Evolutionary conservation across 192 early-diverging fungal genomes (phyloP), one percentile per base, ranked within the genome.

Genomic region (Diversispora eburnea): DNA sequence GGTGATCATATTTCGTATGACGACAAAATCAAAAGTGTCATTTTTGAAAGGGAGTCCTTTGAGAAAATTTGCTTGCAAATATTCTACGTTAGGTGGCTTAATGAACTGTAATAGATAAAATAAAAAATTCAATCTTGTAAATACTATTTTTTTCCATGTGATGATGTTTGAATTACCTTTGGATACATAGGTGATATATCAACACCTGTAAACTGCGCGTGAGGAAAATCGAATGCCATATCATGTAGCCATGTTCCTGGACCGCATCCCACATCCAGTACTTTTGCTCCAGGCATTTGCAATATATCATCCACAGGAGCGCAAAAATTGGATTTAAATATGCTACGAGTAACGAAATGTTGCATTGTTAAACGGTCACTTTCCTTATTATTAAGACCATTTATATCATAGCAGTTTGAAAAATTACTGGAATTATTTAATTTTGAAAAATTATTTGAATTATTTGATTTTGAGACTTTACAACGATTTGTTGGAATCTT

Each of bases 131-230:
- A 33, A 33, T 33, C 25, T 1, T 33, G 2, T 33, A 33, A 33
- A 33, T 33, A 33, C 25, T 2, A 33, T 33, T 33, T 33, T 33
- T 33, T 33, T 33, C 2, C 25, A 33, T 33, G 25, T 33, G 2
- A 33, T 33, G 25, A 33, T 33, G 25, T 33, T 33, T 33, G 2
- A 33, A 33, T 33, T 33, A 33, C 74, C 5, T 76, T 54, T 6
- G 80, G 80, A 43, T 75, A 82, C 45, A 77, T 79, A 8, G 77
- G 78, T 12, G 72, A 62, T 70, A 82, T 82, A 58, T 82, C 80
- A 45, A 82, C 25, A 9, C 76, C 80, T 41, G 25, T 70, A 22
- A 82, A 70, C 6, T 73, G 25, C n/a, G 75, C 25, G 3, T 57
- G 42, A 3, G 78, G 78, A 70, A 73, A 75, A 4, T 79, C 78